Evolutionary conservation across 345 rosid genomes (phyloP).

Genomic region (Reutealis trisperma): DNA sequence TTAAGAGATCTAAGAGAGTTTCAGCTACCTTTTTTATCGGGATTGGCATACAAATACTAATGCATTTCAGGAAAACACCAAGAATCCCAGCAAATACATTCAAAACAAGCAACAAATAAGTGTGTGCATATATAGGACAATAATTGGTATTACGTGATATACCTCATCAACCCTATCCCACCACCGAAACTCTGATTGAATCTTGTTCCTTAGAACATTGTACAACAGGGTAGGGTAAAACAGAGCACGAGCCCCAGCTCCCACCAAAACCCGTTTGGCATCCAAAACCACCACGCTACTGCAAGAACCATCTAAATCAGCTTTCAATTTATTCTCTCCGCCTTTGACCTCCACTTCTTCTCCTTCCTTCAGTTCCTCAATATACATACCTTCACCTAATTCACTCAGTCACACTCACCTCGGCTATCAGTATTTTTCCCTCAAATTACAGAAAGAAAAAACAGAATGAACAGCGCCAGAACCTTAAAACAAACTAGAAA

Average conservation of each 20-base stretch:
- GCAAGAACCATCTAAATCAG: not conserved
- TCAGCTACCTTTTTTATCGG: too few species aligned
- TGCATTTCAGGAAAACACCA: not conserved
- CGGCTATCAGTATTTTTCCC: not conserved
- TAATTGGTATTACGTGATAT: not conserved
- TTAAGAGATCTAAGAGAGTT: too few species aligned
- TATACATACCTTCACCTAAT: constrained; percentile 7
- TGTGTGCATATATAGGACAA: not conserved
- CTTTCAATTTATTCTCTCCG: not conserved
- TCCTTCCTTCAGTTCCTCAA: constrained; percentile 9
- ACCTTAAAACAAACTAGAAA: too few species aligned
- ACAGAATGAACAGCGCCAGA: not conserved
- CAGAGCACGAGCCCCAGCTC: constrained; percentile 64
- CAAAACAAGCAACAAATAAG: not conserved
- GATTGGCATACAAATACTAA: not conserved
- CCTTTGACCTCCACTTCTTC: constrained; percentile 3
- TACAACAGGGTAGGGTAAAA: constrained; percentile 70
- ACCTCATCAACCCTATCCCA: constrained; percentile 76
- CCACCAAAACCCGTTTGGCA: constrained; percentile 61
- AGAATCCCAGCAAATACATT: not conserved
- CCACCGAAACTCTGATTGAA: constrained; percentile 67
- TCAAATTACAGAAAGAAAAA: not conserved
- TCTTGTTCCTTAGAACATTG: constrained; percentile 60
- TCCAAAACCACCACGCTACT: constrained; percentile 8
- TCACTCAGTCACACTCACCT: not conserved